Base-by-base conservation (phyloP, 192 early-diverging fungal genomes). In the Dimargaris verticillata region DNA sequence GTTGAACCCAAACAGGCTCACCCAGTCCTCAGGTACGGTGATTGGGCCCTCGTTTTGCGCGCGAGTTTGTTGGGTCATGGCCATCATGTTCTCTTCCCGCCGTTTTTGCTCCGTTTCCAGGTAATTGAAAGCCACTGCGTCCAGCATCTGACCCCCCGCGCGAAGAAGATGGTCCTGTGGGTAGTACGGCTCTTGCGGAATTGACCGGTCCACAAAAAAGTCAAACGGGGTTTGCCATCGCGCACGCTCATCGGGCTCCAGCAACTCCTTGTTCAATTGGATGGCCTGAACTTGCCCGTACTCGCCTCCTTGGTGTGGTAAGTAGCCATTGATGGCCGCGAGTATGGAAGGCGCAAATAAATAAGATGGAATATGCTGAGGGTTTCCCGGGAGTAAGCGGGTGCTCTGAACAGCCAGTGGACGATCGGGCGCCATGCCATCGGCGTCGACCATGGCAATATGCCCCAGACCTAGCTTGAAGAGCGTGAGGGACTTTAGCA, bases 401-500 rank as follows among this genome's bases (percentile, higher is more conserved):
- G 15, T 38, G 12, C n/a, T 13, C 9, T 43, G 57, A 28, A 59
- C 41, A 15, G 29, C 42, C 38, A 20, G 26, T 12, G 57, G 57
- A 6, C 33, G 13, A 24, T 41, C 57, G 20, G 20, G 38, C 13
- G 29, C n/a, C 26, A 43, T 33, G 14, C 53, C 33, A n/a, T 44
- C 38, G 6, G 57, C 17, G 24, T 59, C 57, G 20, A n/a, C 42
- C 18, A 33, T 43, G 42, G 57, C 57, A 13, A 59, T 41, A 43
- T 59, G 41, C 6, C 57, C 57, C 13, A 59, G 57, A 0, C 57
- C 57, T n/a, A 59, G 41, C 25, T 59, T 59, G 20, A 33, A 41
- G 17, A 59, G 33, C 0, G 57, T 59, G 11, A 59, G 25, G 33
- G 57, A 13, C 57, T n/a, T 20, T 0, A 59, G 57, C 38, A 59